Evolutionary conservation across 495 filamentous ascomycete species (phyloP).

Genomic region (Annulohypoxylon stygium): DNA sequence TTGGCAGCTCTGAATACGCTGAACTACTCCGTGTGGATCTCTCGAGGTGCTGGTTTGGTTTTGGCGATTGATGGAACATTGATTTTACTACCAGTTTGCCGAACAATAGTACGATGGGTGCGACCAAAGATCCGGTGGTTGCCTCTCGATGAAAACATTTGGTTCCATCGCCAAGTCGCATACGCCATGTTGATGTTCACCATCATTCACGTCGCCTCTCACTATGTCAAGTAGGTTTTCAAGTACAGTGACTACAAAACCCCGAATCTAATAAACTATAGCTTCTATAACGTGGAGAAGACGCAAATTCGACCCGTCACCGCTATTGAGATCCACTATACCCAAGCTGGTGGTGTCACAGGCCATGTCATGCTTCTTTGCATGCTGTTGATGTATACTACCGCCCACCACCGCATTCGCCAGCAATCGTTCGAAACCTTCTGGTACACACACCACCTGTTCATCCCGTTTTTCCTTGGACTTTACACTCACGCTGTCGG

Average conservation of each 20-base stretch:
- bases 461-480: slow-evolving; percentile 92
- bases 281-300: slow-evolving; percentile 96
- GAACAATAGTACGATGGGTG: slow-evolving; percentile 84
- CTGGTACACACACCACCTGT: slow-evolving; percentile 99
- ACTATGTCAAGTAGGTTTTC: slow-evolving; percentile 92
- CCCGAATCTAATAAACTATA: slow-evolving; percentile 57
- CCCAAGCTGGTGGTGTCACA: slow-evolving; percentile 89
- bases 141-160: slow-evolving; percentile 93
- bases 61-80: slow-evolving; percentile 86
- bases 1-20: slow-evolving; percentile 85
- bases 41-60: slow-evolving; percentile 88
- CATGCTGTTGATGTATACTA: slow-evolving; percentile 99
- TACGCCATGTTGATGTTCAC: slow-evolving; percentile 89
- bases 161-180: slow-evolving; percentile 96
- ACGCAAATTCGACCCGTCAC: slow-evolving; percentile 82
- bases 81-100: slow-evolving; percentile 94
- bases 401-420: slow-evolving; percentile 90
- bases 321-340: slow-evolving; percentile 94
- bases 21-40: slow-evolving; percentile 92
- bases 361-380: slow-evolving; percentile 98
- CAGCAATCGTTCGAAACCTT: slow-evolving; percentile 98
- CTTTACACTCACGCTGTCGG: slow-evolving; percentile 96
- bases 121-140: slow-evolving; percentile 90
- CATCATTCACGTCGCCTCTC: slow-evolving; percentile 78
- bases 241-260: not conserved